phyloP scores from a whole-genome alignment of 768 basidiomycete genomes.

The Suillus variegatus region DNA sequence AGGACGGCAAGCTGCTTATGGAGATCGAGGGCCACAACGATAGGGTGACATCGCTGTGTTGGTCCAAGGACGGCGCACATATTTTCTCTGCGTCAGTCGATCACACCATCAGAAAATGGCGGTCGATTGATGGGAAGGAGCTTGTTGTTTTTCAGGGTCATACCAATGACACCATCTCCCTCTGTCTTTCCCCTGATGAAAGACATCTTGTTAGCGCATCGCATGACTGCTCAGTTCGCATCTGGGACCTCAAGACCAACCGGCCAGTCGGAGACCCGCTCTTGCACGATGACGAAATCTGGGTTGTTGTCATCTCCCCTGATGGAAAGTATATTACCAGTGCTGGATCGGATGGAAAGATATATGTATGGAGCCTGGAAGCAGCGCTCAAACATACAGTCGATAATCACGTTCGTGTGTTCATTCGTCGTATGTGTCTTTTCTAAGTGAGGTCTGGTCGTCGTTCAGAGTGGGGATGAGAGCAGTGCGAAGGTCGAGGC shows the following conservation, averaged over 20 bases:
- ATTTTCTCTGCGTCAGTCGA: no score
- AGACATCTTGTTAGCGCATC: no score
- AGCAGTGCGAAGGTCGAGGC: neutral
- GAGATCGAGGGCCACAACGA: no score
- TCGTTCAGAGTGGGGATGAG: neutral
- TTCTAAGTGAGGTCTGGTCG: neutral
- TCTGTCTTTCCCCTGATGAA: no score
- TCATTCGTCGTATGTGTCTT: neutral
- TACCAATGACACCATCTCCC: accelerated
- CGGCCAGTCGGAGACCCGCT: constrained; percentile 33
- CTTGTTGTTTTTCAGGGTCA: no score
- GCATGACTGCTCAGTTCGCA: no score
- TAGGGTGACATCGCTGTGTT: no score
- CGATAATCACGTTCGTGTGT: neutral
- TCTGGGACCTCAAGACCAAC: neutral
- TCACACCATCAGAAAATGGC: no score
- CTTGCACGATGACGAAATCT: constrained; percentile 82
- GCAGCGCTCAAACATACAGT: neutral
- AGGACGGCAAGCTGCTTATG: neutral
- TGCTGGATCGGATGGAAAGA: constrained; percentile 72
- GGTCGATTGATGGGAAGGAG: no score
- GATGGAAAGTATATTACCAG: constrained; percentile 82
- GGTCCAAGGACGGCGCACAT: no score
- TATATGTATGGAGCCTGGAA: constrained; percentile 82
- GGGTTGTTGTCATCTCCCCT: constrained; percentile 71